These are phyloP conservation scores for Claviceps paspali DNA, from an alignment of 2,329 filamentous ascomycete species.

Conservation along the genomic window DNA sequence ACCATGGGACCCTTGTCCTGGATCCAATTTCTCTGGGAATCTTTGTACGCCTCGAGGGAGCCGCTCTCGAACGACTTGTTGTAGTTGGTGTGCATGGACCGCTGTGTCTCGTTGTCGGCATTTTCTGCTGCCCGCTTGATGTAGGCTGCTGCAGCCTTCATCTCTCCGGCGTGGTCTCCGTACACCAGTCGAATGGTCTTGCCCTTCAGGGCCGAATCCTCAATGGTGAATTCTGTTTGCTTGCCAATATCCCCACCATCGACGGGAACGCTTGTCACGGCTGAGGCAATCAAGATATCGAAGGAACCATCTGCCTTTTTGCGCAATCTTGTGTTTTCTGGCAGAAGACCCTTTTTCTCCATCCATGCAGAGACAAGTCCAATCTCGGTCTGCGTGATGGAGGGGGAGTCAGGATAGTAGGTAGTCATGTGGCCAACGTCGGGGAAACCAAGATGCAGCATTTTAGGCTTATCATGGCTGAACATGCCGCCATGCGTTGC, in stretches of 20 bases:
- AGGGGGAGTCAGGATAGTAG: slow-evolving; percentile 64
- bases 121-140: slow-evolving; percentile 54
- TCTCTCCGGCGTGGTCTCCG: slow-evolving; percentile 58
- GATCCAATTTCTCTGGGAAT: slow-evolving; percentile 70
- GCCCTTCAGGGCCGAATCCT: slow-evolving; percentile 44
- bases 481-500: slow-evolving; percentile 60
- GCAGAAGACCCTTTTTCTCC: slow-evolving; percentile 54
- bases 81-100: slow-evolving; percentile 59
- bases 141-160: slow-evolving; percentile 52
- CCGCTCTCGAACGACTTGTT: slow-evolving; percentile 59
- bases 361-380: slow-evolving; percentile 56
- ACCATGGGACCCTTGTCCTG: slow-evolving; percentile 68
- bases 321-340: slow-evolving; percentile 61
- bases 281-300: slow-evolving; percentile 62
- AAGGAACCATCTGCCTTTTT: slow-evolving; percentile 51
- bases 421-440: slow-evolving; percentile 65
- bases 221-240: slow-evolving; percentile 43
- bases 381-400: slow-evolving; percentile 63
- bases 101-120: slow-evolving; percentile 58
- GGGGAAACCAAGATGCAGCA: slow-evolving; percentile 63
- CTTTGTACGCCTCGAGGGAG: slow-evolving; percentile 63
- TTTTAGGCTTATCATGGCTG: slow-evolving; percentile 43
- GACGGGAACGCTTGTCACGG: slow-evolving; percentile 39
- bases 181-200: slow-evolving; percentile 58
- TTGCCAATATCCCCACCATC: slow-evolving; percentile 55